Evolutionary conservation across 139 green algal species (phyloP), one percentile per base, ranked within the genome.

Genomic region (Ostreobium quekettii): DNA sequence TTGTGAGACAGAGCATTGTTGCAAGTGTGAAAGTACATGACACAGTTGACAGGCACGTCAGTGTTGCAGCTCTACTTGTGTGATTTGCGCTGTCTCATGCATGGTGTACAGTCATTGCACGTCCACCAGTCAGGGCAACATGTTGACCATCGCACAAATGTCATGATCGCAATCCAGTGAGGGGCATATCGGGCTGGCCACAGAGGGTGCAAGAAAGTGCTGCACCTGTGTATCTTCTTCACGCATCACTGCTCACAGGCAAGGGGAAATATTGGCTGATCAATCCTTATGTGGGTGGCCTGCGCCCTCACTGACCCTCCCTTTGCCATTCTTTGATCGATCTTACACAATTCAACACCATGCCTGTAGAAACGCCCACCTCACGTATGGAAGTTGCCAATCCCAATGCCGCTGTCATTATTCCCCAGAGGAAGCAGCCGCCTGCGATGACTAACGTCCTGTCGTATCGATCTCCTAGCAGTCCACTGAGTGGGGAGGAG

Each of bases 391-490:
- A 79, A n/a, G 33, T 75, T 33, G 71, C 75, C 5, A 83, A 57
- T 33, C 78, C 79, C 67, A 93, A 88, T 5, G 69, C 70, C 22
- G 68, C 74, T 11, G 83, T 88, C 79, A 89, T 89, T 49, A 81
- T 64, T 22, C 79, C 76, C 86, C 86, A 92, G 2, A 92, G 75
- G 29, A 87, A 71, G 58, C 83, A 89, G n/a, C 86, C 86, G 24
- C 57, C 59, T 30, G 74, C 73, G 19, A 89, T 78, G 30, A 92
- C 77, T n/a, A 36, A 37, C 11, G 75, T 69, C 29, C 86, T 75
- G 71, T 85, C 76, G 56, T 67, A 77, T 46, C 53, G n/a, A 33
- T 77, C 65, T n/a, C 71, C 64, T 4, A 76, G 57, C 4, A 76
- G 57, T 39, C 70, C 70, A 63, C 70, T 74, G n/a, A 81, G 48